Evolutionary conservation across 208 protist species (phyloP).

Genomic region (Endotrypanum monterogeii): DNA sequence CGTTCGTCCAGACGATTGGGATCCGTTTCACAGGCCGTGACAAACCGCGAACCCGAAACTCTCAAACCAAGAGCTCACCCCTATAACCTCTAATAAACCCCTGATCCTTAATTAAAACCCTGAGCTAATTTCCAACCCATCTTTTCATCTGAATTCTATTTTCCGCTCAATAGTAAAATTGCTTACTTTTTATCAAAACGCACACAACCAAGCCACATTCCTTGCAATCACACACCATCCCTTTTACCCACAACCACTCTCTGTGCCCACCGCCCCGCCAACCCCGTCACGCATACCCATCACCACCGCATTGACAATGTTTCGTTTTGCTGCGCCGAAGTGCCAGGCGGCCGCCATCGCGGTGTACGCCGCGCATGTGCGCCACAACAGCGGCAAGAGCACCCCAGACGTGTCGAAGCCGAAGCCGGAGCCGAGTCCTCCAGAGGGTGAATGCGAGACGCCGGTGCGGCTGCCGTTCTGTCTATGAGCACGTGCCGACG

Average conservation of each 20-base stretch:
- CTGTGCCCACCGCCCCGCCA: background rate
- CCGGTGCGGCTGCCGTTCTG: slow-evolving; percentile 26
- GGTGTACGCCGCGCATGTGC: slow-evolving; percentile 19
- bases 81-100: too few relatives aligned
- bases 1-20: too few relatives aligned
- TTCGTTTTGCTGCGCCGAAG: slow-evolving; percentile 17
- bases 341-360: slow-evolving; percentile 14
- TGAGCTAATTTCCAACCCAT: too few relatives aligned
- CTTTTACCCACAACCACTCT: background rate
- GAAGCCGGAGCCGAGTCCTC: background rate
- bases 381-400: slow-evolving; percentile 18
- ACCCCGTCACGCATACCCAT: background rate
- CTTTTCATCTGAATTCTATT: too few relatives aligned
- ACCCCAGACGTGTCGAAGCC: slow-evolving; percentile 1
- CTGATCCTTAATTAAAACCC: too few relatives aligned
- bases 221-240: background rate
- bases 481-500: background rate
- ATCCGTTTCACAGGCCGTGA: too few relatives aligned
- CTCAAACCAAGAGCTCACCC: too few relatives aligned
- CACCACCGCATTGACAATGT: background rate
- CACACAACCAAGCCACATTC: too few relatives aligned
- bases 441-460: slow-evolving; percentile 9
- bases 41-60: too few relatives aligned
- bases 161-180: too few relatives aligned
- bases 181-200: too few relatives aligned